Evolutionary conservation across 495 filamentous ascomycete genomes (phyloP), one percentile per base, ranked within the genome.

Genomic region (Hypoxylon subgilvum): DNA sequence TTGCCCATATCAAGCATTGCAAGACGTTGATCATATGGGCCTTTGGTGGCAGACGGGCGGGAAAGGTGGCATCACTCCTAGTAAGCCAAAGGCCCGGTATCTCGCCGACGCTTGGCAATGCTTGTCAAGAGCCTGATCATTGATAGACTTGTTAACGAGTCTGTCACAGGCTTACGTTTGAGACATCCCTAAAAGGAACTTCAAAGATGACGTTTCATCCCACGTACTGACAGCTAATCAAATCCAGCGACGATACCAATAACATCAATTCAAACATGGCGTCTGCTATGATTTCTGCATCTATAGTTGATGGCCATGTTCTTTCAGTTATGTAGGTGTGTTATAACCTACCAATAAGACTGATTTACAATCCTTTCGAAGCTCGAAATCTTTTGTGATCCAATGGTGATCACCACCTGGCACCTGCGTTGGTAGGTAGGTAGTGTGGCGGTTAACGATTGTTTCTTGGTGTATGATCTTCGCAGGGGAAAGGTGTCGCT

Each of bases 181-280:
- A 65, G 65, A 59, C 64, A 46, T 44, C 60, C 47, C 54, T 55
- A 60, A 57, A 57, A 66, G 68, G 57, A 49, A n/a, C n/a, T n/a
- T n/a, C 55, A 70, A 65, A 55, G 60, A 57, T 59, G 23, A 42
- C 68, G 73, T 76, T 76, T 75, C 75, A 75, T 66, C 57, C 66
- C 63, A 48, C 12, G 56, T 65, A 54, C 61, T 36, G 34, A 46
- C 46, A 56, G 41, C 40, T 23, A 57, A 59, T 62, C 55, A 43
- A 51, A 40, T 63, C 40, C 57, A 57, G 60, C 19, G 28, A 45
- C 34, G 40, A 41, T 9, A 28, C 22, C 54, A 10, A 60, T 35
- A 21, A 10, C 25, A 16, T 14, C 21, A 14, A 36, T 34, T 47
- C 14, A 39, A 10, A 42, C 25, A 30, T 16, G 5, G 43, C 39